Conservation (phyloP, 768 basidiomycete species). For the Podaxis sp. region DNA sequence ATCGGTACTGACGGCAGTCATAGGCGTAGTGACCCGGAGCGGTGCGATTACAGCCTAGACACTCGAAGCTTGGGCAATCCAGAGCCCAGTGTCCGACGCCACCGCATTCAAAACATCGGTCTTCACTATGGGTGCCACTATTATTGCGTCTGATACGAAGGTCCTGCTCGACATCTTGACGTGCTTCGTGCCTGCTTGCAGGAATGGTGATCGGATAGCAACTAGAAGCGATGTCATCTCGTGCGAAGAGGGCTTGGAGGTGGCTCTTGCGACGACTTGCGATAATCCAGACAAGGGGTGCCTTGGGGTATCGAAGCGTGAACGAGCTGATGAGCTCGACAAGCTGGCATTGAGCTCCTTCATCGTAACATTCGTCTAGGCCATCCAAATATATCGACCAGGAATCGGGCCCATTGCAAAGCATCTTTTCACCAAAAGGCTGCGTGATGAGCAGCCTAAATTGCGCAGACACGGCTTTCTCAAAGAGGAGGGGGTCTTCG, state of each 20-base stretch:
- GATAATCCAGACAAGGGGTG: slow-evolving; percentile 25
- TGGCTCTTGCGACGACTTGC: slow-evolving; percentile 26
- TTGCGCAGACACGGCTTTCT: slow-evolving; percentile 15
- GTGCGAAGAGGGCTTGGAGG: slow-evolving; percentile 17
- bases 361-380: slow-evolving; percentile 25
- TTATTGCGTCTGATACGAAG: slow-evolving; percentile 12
- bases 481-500: slow-evolving; percentile 8
- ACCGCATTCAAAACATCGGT: not conserved
- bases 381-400: slow-evolving; percentile 25
- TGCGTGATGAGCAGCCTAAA: slow-evolving; percentile 16
- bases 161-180: slow-evolving; percentile 20
- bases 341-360: slow-evolving; percentile 16
- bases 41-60: too few relatives aligned
- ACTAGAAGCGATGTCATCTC: not conserved
- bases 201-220: slow-evolving; percentile 8
- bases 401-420: not conserved
- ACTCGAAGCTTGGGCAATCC: slow-evolving; percentile 12
- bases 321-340: slow-evolving; percentile 13
- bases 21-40: too few relatives aligned
- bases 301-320: not conserved
- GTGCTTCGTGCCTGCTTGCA: slow-evolving; percentile 13
- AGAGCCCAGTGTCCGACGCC: slow-evolving; percentile 17
- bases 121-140: not conserved
- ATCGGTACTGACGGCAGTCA: too few relatives aligned
- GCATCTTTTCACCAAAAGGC: slow-evolving; percentile 9